phyloP scores from a whole-genome alignment of 2,329 filamentous ascomycete species.

The Fusarium verrucosum region DNA sequence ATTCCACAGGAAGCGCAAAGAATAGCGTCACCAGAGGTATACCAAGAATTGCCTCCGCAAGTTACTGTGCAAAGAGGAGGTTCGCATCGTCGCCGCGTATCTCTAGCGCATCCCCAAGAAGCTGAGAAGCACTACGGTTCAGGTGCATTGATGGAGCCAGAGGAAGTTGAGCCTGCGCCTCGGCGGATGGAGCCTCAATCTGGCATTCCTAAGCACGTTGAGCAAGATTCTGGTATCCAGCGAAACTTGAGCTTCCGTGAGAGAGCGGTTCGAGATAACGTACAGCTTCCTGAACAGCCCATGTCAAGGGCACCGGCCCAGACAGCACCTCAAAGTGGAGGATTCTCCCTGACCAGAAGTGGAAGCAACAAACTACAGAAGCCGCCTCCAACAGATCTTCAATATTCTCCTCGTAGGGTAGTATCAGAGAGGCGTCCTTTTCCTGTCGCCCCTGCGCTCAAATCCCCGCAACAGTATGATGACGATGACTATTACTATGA shows the following conservation, averaged over 20 bases:
- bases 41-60: constrained; percentile 26
- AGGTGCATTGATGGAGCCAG: constrained; percentile 36
- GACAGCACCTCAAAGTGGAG: constrained; percentile 45
- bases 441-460: constrained; percentile 14
- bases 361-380: constrained; percentile 69
- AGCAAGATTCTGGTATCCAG: constrained; percentile 51
- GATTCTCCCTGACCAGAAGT: constrained; percentile 55
- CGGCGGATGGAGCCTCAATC: constrained; percentile 39
- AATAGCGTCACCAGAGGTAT: constrained; percentile 26
- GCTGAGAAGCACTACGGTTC: constrained; percentile 36
- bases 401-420: constrained; percentile 54
- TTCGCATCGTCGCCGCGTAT: constrained; percentile 33
- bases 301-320: constrained; percentile 42
- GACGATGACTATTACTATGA: constrained; percentile 34
- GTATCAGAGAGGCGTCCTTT: constrained; percentile 53
- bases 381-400: constrained; percentile 63
- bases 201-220: constrained; percentile 58
- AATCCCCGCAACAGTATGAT: constrained; percentile 22
- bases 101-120: constrained; percentile 34
- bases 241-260: constrained; percentile 70
- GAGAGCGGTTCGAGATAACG: constrained; percentile 59
- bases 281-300: constrained; percentile 47
- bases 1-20: constrained; percentile 19
- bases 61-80: constrained; percentile 29
- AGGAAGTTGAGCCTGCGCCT: constrained; percentile 22